Evolutionary conservation across 108 stramenopile genomes (phyloP).

Genomic region (Cyclotella sp.): DNA sequence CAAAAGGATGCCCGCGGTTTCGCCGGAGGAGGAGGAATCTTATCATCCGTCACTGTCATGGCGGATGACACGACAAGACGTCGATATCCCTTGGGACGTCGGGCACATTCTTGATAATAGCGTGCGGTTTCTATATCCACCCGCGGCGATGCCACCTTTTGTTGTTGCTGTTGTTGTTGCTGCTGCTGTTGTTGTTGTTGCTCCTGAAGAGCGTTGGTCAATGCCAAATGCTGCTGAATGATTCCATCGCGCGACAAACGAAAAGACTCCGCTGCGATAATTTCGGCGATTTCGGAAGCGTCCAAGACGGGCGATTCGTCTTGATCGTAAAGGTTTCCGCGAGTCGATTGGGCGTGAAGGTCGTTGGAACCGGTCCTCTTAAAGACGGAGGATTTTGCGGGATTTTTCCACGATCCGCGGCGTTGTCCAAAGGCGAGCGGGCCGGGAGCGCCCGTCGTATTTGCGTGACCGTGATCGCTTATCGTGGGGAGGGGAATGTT

Average conservation of each 20-base stretch:
- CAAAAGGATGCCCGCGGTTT: neutral
- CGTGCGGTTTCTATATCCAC: conserved; percentile 19
- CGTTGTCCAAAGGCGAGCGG: conserved; percentile 35
- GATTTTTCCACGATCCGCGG: conserved; percentile 39
- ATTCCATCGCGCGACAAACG: conserved; percentile 56
- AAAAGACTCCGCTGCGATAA: conserved; percentile 42
- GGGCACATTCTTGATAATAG: conserved; percentile 42
- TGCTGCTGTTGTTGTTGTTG: neutral
- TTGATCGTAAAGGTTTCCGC: neutral
- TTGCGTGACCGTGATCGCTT: neutral
- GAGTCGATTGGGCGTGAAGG: neutral
- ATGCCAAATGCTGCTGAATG: conserved; percentile 51
- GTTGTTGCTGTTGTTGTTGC: neutral
- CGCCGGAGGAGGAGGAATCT: conserved; percentile 17
- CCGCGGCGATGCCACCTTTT: neutral
- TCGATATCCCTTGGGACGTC: conserved; percentile 51
- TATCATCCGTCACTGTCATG: conserved; percentile 12
- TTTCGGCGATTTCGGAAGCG: conserved; percentile 32
- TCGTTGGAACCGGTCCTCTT: neutral
- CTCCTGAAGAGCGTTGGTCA: conserved; percentile 5
- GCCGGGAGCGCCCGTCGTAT: conserved; percentile 15
- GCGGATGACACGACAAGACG: conserved; percentile 42
- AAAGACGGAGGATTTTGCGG: neutral
- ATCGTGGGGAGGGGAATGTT: neutral
- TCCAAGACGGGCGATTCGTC: conserved; percentile 18